Evolutionary conservation across 2,329 filamentous ascomycete genomes (phyloP), one percentile per base, ranked within the genome.

Genomic region (Uncinocarpus reesii): DNA sequence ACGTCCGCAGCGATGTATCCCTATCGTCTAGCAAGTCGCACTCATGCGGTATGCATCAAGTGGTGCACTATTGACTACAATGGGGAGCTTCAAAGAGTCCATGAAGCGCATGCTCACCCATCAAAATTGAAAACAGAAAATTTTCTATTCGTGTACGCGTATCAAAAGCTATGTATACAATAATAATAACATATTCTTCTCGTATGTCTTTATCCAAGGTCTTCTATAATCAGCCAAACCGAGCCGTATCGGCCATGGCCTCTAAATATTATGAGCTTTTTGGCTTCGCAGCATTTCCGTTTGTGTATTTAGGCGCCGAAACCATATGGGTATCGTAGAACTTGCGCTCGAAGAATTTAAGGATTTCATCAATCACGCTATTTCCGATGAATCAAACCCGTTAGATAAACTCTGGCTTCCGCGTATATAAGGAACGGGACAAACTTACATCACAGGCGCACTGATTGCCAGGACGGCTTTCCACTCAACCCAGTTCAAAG

Each of bases 391-490:
- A 21, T 18, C n/a, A 10, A 34, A 3, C 20, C 38, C n/a, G 38
- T 41, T 18, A 41, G 38, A n/a, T 20, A 18, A n/a, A 16, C 8
- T 20, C 10, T 4, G 3, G 18, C 23, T 4, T 20, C 20, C n/a
- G 38, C 8, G 5, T 21, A 29, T 4, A 42, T 16, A 44, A 24
- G 44, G n/a, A 15, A 40, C 35, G 15, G 11, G 28, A 11, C 20
- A 20, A 36, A 43, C 86, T 84, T 76, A 87, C 81, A 98, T 84
- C 55, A 98, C 93, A 36, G 92, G 92, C 15, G 82, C 81, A 67
- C 89, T 95, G 63, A 96, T 92, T 26, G 75, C 67, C 54, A 95
- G 62, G 40, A 98, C 92, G 15, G 93, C 89, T 70, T 87, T 81
- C 92, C 92, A 98, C 69, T 98, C 92, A 16, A 71, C 74, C 78